Evolutionary conservation across 1,139 yeast genomes (phyloP), one percentile per base, ranked within the genome.

Genomic region (Suhomyces chickasaworum): DNA sequence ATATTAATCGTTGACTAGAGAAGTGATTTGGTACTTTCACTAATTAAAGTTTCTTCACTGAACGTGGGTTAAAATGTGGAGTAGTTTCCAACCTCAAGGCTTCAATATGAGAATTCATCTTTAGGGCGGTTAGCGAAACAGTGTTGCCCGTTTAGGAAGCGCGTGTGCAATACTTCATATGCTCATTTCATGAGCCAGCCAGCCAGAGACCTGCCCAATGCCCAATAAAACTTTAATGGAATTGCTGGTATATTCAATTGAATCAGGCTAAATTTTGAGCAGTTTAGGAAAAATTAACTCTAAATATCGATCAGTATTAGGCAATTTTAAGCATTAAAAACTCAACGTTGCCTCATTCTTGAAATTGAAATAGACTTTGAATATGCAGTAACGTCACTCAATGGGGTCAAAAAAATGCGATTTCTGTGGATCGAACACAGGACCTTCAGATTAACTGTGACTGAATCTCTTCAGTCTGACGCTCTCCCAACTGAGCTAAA

Each of bases 401-500:
- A n/a, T n/a, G n/a, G n/a, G n/a, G n/a, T n/a, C 8, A 45, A 51
- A 50, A 43, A 45, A 36, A 42, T 52, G 55, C 54, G 53, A 46
- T 51, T 52, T 50, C 48, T 59, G 78, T 73, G 78, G 77, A 73
- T 73, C 77, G 78, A 73, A 73, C 78, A 72, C 77, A 73, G 74
- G 77, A 72, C 78, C 78, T 73, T 69, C 77, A 72, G 77, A 73
- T 73, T 45, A 45, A 45, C 47, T 45, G 44, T 41, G 44, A 45
- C 44, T 40, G 47, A 45, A 44, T 44, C 42, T 44, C 47, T 44
- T 40, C 44, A 44, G 88, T 83, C 89, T 83, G 86, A 80, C 89
- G 89, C 89, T 84, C 89, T 84, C 89, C 89, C 89, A 80, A 81
- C 87, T 83, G 89, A 83, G 89, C 89, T 73, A 73, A 73, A 73